Evolutionary conservation across 1,284 basidiomycete species (phyloP), one percentile per base, ranked within the genome.

Genomic region (Moesziomyces aphidis): DNA sequence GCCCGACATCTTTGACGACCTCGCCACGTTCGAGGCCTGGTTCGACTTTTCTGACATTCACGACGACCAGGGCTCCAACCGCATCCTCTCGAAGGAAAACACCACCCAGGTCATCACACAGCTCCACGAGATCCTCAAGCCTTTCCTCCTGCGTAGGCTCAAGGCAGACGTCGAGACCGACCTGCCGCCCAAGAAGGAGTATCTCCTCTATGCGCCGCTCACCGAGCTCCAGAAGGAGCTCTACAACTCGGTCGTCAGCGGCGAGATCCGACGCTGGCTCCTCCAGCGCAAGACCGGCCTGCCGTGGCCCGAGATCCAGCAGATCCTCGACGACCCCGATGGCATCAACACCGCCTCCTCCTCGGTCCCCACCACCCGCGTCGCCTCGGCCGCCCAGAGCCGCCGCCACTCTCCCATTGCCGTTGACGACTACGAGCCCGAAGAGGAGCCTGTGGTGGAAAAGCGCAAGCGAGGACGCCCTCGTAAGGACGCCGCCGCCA

Each of bases 1-100:
- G 22, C 79, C 82, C 22, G 80, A 85, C 78, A 91, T 98, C 63
- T 99, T 99, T 85, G 90, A 91, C 67, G 93, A 97, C 78, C 87
- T 96, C 24, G 91, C 93, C 62, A 90, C 91, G 0, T 97, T 97
- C 86, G 93, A 96, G 85, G 89, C 93, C 83, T 95, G 93, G 94
- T 80, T 64, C 64, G 22, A 69, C 49, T 70, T 78, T 50, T 73
- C 67, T 54, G 76, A 76, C 39, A 65, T 71, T 22, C 70, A 73
- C 53, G 70, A 78, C 5, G 71, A 73, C n/a, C 60, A 71, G 4
- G 56, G 55, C 21, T 53, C 58, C 21, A 50, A 61, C 22, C 55
- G 69, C 26, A 65, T 81, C 48, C 55, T 83, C 47, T 88, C 89
- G 6, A 87, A 89, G 4, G 88, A 89, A 34, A 89, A 90, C 54